A percentile compares a stretch with the other conserved stretches of the same genome.
Conservation (phyloP, 73 alveolate species). For the Paramecium biaurelia region DNA sequence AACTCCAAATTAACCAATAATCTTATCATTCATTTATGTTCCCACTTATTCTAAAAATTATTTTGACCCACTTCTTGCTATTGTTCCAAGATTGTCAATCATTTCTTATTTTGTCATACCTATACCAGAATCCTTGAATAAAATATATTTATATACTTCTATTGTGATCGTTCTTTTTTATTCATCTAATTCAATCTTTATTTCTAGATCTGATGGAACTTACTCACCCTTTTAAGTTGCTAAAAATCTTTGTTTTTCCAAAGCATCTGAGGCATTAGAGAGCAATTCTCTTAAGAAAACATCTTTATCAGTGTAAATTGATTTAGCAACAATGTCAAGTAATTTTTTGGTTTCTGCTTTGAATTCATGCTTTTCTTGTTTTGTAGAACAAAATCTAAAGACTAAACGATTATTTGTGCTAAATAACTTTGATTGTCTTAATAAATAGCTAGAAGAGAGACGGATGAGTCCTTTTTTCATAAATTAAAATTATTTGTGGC, state of each 20-base stretch:
- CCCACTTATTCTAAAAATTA: slow-evolving; percentile 71
- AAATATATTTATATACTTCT: background rate
- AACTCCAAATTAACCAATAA: slow-evolving; percentile 86
- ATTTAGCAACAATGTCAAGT: slow-evolving; percentile 83
- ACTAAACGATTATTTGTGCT: background rate
- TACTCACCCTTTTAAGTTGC: slow-evolving; percentile 1
- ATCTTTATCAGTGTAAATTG: slow-evolving; percentile 82
- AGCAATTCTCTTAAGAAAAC: slow-evolving; percentile 80
- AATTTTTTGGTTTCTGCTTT: slow-evolving; percentile 83
- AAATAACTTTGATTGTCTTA: background rate
- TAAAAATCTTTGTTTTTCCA: slow-evolving; percentile 79
- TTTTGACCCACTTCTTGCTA: slow-evolving; percentile 79
- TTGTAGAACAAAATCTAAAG: background rate
- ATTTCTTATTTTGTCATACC: slow-evolving; percentile 81
- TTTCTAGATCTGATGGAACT: slow-evolving; percentile 66
- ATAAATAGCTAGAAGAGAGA: background rate
- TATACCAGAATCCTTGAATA: slow-evolving; percentile 71
- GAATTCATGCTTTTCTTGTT: slow-evolving; percentile 55
- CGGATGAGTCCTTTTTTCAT: background rate
- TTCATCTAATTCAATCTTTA: slow-evolving; percentile 68
- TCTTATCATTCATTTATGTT: slow-evolving; percentile 62
- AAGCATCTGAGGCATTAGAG: slow-evolving; percentile 83
- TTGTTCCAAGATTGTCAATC: slow-evolving; percentile 79
- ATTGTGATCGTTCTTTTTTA: slow-evolving; percentile 69
- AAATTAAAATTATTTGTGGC: slow-evolving; percentile 14